Conservation (phyloP, 2,329 filamentous ascomycete genomes). For the Talaromyces funiculosus region DNA sequence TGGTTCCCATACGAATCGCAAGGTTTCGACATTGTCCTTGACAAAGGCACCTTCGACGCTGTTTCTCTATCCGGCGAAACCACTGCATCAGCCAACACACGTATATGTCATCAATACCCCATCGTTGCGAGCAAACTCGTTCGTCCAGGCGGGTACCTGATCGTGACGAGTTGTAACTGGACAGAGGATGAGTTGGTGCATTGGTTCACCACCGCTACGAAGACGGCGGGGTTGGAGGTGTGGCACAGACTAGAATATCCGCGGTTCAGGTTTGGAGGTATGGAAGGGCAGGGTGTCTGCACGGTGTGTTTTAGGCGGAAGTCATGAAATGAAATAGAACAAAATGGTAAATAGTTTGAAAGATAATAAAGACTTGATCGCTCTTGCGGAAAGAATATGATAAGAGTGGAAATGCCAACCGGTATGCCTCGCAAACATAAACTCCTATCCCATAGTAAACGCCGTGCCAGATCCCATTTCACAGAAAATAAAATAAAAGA, state of each 20-base stretch:
- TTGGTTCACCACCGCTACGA: slow-evolving; percentile 61
- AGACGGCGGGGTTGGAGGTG: slow-evolving; percentile 49
- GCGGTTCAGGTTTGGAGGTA: slow-evolving; percentile 51
- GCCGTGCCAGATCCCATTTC: background rate
- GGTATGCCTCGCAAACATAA: background rate
- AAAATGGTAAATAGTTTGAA: background rate
- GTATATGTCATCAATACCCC: slow-evolving; percentile 70
- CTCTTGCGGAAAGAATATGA: background rate
- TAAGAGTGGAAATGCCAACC: background rate
- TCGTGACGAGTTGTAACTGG: slow-evolving; percentile 98
- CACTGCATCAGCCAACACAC: slow-evolving; percentile 19
- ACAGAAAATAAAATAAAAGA: background rate
- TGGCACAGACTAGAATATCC: slow-evolving; percentile 71
- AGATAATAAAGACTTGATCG: background rate
- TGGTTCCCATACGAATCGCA: slow-evolving; percentile 38
- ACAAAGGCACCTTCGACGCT: slow-evolving; percentile 97
- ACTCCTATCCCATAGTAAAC: background rate
- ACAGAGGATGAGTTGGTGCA: slow-evolving; percentile 75
- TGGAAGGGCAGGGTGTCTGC: slow-evolving; percentile 17
- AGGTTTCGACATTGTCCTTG: slow-evolving; percentile 86
- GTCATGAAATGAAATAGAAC: no score
- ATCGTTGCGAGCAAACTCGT: slow-evolving; percentile 64
- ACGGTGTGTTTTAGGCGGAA: slow-evolving; percentile 16
- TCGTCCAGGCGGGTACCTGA: slow-evolving; percentile 63
- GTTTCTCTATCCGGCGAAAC: slow-evolving; percentile 59